Percentiles rank a stretch among this genome's conserved stretches.
phyloP scores from a whole-genome alignment of 805 yeast genomes.

The Starmera caribaea region DNA sequence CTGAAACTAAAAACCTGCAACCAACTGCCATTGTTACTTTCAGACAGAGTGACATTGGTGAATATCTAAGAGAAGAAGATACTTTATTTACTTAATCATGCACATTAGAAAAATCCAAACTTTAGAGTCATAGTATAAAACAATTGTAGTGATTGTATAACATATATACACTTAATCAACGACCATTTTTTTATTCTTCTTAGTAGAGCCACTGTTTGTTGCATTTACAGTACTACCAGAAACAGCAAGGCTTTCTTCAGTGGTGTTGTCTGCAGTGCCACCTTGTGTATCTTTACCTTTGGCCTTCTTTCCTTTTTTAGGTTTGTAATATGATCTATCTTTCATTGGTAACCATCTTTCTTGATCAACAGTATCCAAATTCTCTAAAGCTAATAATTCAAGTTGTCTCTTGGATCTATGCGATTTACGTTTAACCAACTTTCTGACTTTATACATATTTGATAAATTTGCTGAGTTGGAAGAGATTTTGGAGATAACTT shows the following conservation, averaged over 20 bases:
- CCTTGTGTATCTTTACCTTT: constrained; percentile 47
- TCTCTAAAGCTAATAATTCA: constrained; percentile 32
- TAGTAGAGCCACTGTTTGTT: constrained; percentile 2
- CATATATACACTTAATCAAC: constrained; percentile 10
- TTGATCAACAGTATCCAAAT: constrained; percentile 33
- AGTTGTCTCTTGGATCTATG: constrained; percentile 18
- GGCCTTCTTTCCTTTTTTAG: constrained; percentile 48
- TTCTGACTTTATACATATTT: constrained; percentile 8
- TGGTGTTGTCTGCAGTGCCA: constrained; percentile 38
- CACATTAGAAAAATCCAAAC: neutral
- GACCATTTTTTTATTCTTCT: constrained; percentile 17
- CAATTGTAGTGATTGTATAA: neutral
- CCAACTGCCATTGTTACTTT: constrained; percentile 94
- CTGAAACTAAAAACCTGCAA: constrained; percentile 77
- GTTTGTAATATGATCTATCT: constrained; percentile 76
- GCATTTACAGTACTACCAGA: neutral
- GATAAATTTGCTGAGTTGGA: constrained; percentile 6
- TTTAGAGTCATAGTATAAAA: neutral
- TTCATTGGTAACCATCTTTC: constrained; percentile 92
- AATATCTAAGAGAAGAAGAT: constrained; percentile 95
- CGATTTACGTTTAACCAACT: constrained; percentile 22
- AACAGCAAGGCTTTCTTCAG: constrained; percentile 24
- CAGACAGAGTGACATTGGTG: constrained; percentile 97
- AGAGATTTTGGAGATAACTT: constrained; percentile 9
- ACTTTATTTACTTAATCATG: constrained; percentile 64